A percentile compares a stretch with the other conserved stretches of the same genome.
These are phyloP conservation scores for Apocynum venetum DNA, from an alignment of 257 asterid species.

Conservation along the genomic window DNA sequence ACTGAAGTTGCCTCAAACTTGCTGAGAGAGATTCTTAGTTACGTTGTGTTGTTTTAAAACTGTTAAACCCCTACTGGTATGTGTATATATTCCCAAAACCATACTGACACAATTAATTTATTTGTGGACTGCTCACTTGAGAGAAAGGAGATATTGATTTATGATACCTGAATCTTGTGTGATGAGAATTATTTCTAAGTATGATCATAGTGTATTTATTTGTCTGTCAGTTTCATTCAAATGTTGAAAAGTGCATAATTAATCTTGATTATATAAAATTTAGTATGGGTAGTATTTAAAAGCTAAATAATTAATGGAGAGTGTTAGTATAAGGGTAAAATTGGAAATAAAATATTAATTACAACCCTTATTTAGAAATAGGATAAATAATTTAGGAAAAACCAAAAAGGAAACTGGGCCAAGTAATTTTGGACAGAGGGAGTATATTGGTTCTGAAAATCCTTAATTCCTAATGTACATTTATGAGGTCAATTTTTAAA, in stretches of 20 bases:
- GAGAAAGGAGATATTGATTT: background rate
- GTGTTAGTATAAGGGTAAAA: no score
- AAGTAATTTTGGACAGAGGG: no score
- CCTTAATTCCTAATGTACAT: background rate
- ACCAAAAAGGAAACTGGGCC: no score
- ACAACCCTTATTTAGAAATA: no score
- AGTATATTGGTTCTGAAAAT: background rate
- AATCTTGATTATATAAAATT: no score
- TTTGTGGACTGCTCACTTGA: background rate
- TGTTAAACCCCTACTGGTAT: background rate
- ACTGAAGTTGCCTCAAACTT: background rate
- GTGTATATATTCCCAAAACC: background rate
- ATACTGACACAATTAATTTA: background rate
- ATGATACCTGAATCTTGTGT: background rate
- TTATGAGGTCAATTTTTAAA: background rate
- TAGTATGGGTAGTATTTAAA: no score
- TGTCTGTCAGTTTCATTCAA: background rate
- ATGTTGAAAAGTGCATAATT: background rate
- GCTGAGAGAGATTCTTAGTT: background rate
- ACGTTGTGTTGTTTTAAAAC: background rate
- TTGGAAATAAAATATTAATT: no score
- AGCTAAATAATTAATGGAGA: no score
- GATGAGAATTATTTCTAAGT: background rate
- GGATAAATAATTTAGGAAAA: no score
- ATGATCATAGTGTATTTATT: background rate